phyloP scores from a whole-genome alignment of 805 yeast species.

The Wickerhamomyces alni region DNA sequence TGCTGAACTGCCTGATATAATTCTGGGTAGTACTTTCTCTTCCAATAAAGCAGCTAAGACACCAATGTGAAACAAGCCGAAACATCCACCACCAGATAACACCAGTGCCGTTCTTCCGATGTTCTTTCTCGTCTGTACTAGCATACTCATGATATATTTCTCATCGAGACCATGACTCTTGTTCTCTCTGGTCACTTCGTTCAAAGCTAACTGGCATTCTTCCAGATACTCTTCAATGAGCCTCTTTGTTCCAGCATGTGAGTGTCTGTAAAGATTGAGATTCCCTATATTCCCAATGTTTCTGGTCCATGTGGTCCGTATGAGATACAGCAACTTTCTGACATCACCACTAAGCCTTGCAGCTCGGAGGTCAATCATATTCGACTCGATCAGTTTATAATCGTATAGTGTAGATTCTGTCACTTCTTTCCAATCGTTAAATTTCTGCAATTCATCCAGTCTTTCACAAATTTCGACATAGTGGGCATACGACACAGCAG shows the following conservation, averaged over 20 bases:
- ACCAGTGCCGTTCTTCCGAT: constrained; percentile 93
- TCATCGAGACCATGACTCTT: constrained; percentile 45
- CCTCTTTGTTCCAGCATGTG: constrained; percentile 79
- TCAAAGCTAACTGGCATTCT: constrained; percentile 61
- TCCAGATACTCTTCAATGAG: constrained; percentile 76
- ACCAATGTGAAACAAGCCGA: constrained; percentile 91
- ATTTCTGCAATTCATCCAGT: constrained; percentile 60
- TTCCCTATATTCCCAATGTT: constrained; percentile 87
- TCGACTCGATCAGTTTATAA: constrained; percentile 47
- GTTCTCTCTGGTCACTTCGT: constrained; percentile 13
- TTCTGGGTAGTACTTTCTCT: constrained; percentile 70
- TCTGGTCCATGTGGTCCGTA: constrained; percentile 81
- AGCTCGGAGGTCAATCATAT: constrained; percentile 48
- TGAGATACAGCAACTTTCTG: constrained; percentile 57
- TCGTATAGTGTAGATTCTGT: constrained; percentile 69
- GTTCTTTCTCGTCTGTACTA: constrained; percentile 82
- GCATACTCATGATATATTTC: constrained; percentile 63
- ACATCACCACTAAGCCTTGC: constrained; percentile 58
- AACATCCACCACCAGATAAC: constrained; percentile 93
- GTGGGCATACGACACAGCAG: constrained; percentile 45
- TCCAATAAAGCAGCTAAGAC: constrained; percentile 77
- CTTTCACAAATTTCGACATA: constrained; percentile 64
- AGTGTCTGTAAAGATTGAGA: constrained; percentile 66
- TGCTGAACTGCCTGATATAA: constrained; percentile 91
- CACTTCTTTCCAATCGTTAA: constrained; percentile 66